Base-by-base conservation (phyloP, 192 early-diverging fungal genomes). In the Gryganskiella cystojenkinii region DNA sequence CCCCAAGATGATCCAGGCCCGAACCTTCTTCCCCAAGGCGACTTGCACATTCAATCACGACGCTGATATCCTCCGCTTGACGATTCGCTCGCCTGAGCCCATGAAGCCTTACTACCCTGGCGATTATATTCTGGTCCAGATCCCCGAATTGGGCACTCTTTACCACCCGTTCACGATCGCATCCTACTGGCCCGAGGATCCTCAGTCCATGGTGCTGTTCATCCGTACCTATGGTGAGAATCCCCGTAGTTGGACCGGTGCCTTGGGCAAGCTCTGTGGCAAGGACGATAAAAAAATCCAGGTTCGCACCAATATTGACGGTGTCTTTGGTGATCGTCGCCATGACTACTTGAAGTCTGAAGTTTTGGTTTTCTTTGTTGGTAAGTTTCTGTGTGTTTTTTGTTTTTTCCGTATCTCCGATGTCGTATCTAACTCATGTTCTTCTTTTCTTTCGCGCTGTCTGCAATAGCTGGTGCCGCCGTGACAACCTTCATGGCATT, bases 91-190 rank as follows among this genome's bases (percentile, higher is more conserved):
- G 0, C 74, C 65, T 3, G 74, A 78, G 15, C 74, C 74, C 14
- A 78, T 78, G 74, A 78, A 78, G 20, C 74, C 74, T 28, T 78
- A 78, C n/a, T 78, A 78, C 40, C 74, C 74, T 15, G 74, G 74
- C 10, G 74, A 78, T n/a, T 78, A 78, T 22, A 78, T 78, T 58
- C 5, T 58, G 40, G 67, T 78, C 6, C 53, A 64, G 25, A 49
- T 78, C 9, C 74, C 74, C 11, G 74, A 68, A 49, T n/a, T 78
- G 13, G 74, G 74, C 4, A 52, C 28, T 1, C 11, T 78, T 8
- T 69, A 64, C 27, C 74, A 78, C 58, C 74, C 74, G 5, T 78
- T 78, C 33, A 78, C 74, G 0, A 69, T 78, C 42, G 74, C 74
- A 0, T 64, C 61, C 27, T 78, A 78, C 37, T 78, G 74, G 74